These are phyloP conservation scores for Pelargonium exstipulatum DNA, from an alignment of 441 rosid species.

Conservation along the genomic window DNA sequence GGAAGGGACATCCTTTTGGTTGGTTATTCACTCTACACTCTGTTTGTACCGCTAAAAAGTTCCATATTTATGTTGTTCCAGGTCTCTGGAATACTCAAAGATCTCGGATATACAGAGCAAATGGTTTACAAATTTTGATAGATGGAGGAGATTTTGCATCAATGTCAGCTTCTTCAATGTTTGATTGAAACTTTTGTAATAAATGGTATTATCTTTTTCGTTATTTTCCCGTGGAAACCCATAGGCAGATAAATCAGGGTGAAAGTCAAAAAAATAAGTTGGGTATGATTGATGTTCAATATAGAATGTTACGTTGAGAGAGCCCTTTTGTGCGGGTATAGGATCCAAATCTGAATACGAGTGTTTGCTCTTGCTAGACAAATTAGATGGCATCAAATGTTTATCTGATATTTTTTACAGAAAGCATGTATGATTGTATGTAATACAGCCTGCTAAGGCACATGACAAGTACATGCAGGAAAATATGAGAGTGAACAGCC, in stretches of 20 bases:
- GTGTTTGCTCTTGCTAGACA: no score
- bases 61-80: constrained; percentile 32
- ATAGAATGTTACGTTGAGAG: neutral
- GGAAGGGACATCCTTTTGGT: constrained; percentile 10
- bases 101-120: constrained; percentile 72
- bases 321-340: no score
- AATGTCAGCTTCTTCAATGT: neutral
- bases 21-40: neutral
- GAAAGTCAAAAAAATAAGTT: neutral
- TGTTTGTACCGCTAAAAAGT: neutral
- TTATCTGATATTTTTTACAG: no score
- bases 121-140: constrained; percentile 91
- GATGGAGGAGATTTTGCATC: constrained; percentile 15
- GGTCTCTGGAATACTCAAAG: constrained; percentile 84
- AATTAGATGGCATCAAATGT: no score
- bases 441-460: no score
- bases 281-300: neutral
- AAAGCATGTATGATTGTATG: no score
- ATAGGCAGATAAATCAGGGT: neutral
- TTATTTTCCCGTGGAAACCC: neutral
- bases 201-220: neutral
- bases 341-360: no score
- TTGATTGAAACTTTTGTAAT: neutral
- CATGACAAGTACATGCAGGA: no score
- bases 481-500: no score